Base-by-base conservation (phyloP, 352 stramenopile species). In the Globisporangium middletonii region DNA sequence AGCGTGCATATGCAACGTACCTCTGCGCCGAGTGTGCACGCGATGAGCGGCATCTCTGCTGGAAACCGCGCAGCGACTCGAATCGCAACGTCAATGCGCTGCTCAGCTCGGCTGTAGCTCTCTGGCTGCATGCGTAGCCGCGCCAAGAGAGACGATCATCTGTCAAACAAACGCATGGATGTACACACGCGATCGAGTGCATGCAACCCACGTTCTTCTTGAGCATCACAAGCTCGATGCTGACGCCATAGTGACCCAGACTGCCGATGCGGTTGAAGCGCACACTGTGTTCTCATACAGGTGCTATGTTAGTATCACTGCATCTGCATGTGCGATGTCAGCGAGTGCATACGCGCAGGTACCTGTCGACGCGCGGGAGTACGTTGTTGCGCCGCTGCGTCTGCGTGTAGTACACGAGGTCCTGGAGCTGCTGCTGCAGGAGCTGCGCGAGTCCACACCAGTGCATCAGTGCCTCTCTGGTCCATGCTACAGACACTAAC, bases 311-410 rank as follows among this genome's bases (percentile, higher is more conserved):
- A 27, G 16, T 26, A 27, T 27, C 19, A 57, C 8, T 16, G 2
- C 18, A 43, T 35, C 12, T 45, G 15, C 0, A 42, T 42, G 48
- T 1, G 13, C 23, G 23, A 23, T 16, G 51, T 2, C 11, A 46
- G 1, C 35, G 28, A 41, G 41, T 28, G 19, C 18, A 19, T 16
- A 64, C 65, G 28, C 59, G 23, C 23, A 23, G 23, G 23, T 23
- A 88, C 81, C 68, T 86, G 58, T 87, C 77, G 38, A 91, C 69
- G 42, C 79, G 81, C 3, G 78, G 78, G 5, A 91, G 50, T 49
- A 62, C 52, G 54, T 69, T 65, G 45, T 61, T 57, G 38, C 85
- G 71, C 37, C 71, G 73, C 52, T 86, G 74, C 35, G 69, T 65
- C 54, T 84, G 62, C 27, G 73, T 67, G 50, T 72, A 73, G 55